Evolutionary conservation across 169 alveolate genomes (phyloP).

Genomic region (Plasmodium knowlesi): DNA sequence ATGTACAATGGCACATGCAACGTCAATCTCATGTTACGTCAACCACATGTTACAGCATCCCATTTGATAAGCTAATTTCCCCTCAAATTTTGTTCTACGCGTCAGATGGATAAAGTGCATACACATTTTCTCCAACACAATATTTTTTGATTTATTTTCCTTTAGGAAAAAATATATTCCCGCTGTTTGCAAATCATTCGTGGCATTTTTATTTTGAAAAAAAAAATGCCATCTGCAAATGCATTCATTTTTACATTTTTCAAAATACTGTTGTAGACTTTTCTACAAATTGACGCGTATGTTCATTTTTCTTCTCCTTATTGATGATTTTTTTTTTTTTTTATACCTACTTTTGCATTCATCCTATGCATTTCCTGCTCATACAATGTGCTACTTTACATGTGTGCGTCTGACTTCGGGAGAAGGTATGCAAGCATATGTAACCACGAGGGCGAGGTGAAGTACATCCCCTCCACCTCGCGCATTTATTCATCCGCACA

Average conservation of each 20-base stretch:
- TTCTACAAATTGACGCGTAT: not conserved
- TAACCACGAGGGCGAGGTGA: not conserved
- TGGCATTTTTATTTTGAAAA: not conserved
- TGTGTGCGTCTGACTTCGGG: not conserved
- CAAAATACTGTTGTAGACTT: not conserved
- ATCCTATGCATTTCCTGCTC: not conserved
- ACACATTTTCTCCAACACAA: not conserved
- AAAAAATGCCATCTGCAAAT: not conserved
- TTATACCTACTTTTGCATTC: not conserved
- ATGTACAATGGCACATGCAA: not conserved
- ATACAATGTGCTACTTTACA: not conserved
- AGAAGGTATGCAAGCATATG: not conserved
- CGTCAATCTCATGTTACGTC: not conserved
- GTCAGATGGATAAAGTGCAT: not conserved
- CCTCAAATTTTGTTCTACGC: not conserved
- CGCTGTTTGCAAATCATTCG: conserved; percentile 4
- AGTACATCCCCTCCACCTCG: not conserved
- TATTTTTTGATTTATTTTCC: not conserved
- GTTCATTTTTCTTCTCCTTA: not conserved
- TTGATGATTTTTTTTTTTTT: not conserved
- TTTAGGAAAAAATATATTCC: not conserved
- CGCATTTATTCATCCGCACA: not conserved
- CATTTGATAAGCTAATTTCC: not conserved
- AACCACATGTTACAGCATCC: not conserved
- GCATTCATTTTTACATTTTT: not conserved